These are phyloP conservation scores for Agaricus sinodeliciosus DNA, from an alignment of 768 basidiomycete species.

Conservation along the genomic window DNA sequence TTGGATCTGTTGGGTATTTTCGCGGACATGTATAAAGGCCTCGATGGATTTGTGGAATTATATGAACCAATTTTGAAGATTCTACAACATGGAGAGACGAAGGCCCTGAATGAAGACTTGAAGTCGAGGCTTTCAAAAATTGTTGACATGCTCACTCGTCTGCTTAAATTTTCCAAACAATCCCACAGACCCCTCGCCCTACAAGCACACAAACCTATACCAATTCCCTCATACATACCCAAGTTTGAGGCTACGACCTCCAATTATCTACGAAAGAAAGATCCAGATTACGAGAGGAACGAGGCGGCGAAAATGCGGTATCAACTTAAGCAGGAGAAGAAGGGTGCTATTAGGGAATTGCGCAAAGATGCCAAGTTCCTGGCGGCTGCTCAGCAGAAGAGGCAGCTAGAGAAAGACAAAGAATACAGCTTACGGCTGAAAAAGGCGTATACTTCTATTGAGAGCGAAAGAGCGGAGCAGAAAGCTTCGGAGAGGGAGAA, in stretches of 20 bases:
- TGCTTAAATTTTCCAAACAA: constrained; percentile 69
- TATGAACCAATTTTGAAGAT: constrained; percentile 62
- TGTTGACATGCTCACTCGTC: constrained; percentile 44
- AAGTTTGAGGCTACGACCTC: constrained; percentile 82
- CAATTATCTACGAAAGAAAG: constrained; percentile 70
- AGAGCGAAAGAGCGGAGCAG: constrained; percentile 90
- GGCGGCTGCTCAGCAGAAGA: constrained; percentile 79
- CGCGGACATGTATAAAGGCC: constrained; percentile 68
- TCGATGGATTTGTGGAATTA: constrained; percentile 83
- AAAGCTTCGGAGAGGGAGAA: constrained; percentile 88
- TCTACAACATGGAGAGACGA: constrained; percentile 44
- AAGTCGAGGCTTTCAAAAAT: constrained; percentile 22
- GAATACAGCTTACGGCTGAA: constrained; percentile 80
- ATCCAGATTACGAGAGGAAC: constrained; percentile 90
- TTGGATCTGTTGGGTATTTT: constrained; percentile 61
- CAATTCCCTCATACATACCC: constrained; percentile 89
- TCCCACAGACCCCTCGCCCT: constrained; percentile 73
- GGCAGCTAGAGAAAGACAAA: constrained; percentile 79
- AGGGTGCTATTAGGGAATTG: constrained; percentile 94
- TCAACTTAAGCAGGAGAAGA: constrained; percentile 91
- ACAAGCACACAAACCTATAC: constrained; percentile 94
- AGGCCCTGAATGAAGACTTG: constrained; percentile 40
- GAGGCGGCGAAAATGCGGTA: constrained; percentile 79
- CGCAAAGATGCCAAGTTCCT: constrained; percentile 94
- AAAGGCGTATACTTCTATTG: constrained; percentile 68